Base-by-base conservation (phyloP, 2,329 filamentous ascomycete species). In the Pseudocercospora ulei region DNA sequence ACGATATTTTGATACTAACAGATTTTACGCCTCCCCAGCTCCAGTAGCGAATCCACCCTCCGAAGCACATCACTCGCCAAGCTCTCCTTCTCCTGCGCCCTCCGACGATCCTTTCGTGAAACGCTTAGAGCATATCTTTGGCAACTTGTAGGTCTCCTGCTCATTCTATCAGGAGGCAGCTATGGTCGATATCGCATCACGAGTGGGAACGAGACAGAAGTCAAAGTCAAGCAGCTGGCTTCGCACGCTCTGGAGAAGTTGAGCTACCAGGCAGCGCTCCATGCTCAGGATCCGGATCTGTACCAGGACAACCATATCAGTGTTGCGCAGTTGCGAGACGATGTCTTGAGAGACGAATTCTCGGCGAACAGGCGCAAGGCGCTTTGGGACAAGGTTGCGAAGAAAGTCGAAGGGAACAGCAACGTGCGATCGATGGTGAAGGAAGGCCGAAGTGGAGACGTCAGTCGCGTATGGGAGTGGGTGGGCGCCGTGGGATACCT, bases 381-480 rank as follows among this genome's bases (percentile, higher is more conserved):
- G 39, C 68, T 98, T 35, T 98, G 92, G 90, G 72, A 77, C 48
- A 76, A 76, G 34, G 90, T 98, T 12, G 74, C 77, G 50, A 75
- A 70, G 35, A 80, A 96, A 36, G 87, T 98, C 1, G 90, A 98
- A 63, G 78, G 79, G 61, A 98, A 98, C 60, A 82, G 83, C 44
- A 98, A 98, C 56, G 81, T 98, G 9, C 74, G 90, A 26, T 83
- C 64, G 63, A 87, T 72, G 65, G 86, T 67, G 66, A 81, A 72
- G 63, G 75, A 76, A 50, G 72, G 49, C 59, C 67, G 69, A 12
- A 65, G 54, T 19, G 68, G 68, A 1, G 68, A 71, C 52, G 71
- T 78, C 35, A 70, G 73, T 31, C 68, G 75, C 31, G 71, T 75
- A 38, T 81, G 77, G 77, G 76, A 80, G 53, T 80, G 77, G 77